Evolutionary conservation across 2,329 filamentous ascomycete species (phyloP), one percentile per base, ranked within the genome.

Genomic region (Aspergillus quadrilineatus): DNA sequence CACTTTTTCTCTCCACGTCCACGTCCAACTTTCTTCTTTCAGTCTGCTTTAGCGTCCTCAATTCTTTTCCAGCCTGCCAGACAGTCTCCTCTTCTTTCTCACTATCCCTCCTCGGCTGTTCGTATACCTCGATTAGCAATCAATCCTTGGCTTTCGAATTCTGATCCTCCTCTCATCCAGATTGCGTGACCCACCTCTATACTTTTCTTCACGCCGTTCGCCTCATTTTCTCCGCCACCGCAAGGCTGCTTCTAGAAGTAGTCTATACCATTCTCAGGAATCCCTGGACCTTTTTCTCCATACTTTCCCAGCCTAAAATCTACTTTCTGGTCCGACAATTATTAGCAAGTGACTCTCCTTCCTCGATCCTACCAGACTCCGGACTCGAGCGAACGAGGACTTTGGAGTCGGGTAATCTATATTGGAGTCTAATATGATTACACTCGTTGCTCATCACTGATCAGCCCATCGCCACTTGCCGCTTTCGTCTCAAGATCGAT

Each of bases 21-120:
- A 55, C 63, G 60, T 51, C 63, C 60, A 57, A 59, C 61, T 63
- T 55, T 50, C 46, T 50, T 53, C 58, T 61, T 55, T 62, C 58
- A 60, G 60, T 66, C 68, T 61, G 63, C 64, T 65, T 62, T 63
- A 63, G 66, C 63, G 60, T 61, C 64, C 62, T 51, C 59, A 55
- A 41, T 57, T 55, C 28, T 57, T 34, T 28, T 48, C 50, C 53
- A 58, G 34, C 47, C 46, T 48, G 44, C 37, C 48, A 46, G 34
- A 53, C 30, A 29, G n/a, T 45, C 34, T 34, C 43, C 47, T 32
- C 37, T 52, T 15, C 8, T 39, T 30, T 39, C 52, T 53, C 28
- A 50, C 36, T 32, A 22, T 30, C 48, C 50, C n/a, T 26, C 28
- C 10, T 37, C 29, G 49, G 30, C 47, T 28, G 36, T 53, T 49